A percentile compares a stretch with the other conserved stretches of the same genome.
Evolutionary conservation across 768 basidiomycete genomes (phyloP).

Genomic region (Macrolepiota dolichaula): DNA sequence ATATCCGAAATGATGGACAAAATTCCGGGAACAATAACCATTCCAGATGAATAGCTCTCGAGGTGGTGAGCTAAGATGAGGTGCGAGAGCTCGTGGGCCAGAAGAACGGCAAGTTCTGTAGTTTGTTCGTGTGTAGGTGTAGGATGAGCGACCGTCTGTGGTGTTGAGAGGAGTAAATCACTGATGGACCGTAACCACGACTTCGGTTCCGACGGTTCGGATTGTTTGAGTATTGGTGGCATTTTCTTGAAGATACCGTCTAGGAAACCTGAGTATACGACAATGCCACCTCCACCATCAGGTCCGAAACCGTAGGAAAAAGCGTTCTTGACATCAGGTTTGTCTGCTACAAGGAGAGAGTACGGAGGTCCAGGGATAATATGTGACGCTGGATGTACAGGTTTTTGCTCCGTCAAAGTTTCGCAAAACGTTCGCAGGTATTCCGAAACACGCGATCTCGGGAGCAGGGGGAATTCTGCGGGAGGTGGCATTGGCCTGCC

Average conservation of each 20-base stretch:
- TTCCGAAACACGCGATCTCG: slow-evolving; percentile 77
- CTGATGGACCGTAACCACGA: slow-evolving; percentile 51
- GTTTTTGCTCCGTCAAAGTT: slow-evolving; percentile 40
- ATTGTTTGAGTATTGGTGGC: slow-evolving; percentile 22
- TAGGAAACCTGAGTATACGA: slow-evolving; percentile 91
- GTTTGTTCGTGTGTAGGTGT: slow-evolving; percentile 80
- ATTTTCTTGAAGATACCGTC: slow-evolving; percentile 72
- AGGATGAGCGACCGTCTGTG: slow-evolving; percentile 34
- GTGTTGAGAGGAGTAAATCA: slow-evolving; percentile 32
- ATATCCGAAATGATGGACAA: slow-evolving; percentile 77
- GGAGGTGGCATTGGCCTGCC: slow-evolving; percentile 74
- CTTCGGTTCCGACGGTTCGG: slow-evolving; percentile 19
- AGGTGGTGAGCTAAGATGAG: slow-evolving; percentile 88
- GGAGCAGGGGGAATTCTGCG: slow-evolving; percentile 75
- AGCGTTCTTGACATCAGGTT: slow-evolving; percentile 81
- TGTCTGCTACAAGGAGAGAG: slow-evolving; percentile 85
- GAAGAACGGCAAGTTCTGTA: slow-evolving; percentile 80
- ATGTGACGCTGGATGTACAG: slow-evolving; percentile 42
- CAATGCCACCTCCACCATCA: slow-evolving; percentile 88
- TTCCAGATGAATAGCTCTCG: slow-evolving; percentile 83
- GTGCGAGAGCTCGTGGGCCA: slow-evolving; percentile 94
- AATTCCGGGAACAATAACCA: slow-evolving; percentile 78
- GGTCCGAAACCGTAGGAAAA: slow-evolving; percentile 96
- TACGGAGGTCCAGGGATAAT: slow-evolving; percentile 81
- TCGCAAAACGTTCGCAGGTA: slow-evolving; percentile 59